Conservation (phyloP, 1,284 basidiomycete genomes). For the Thelephora terrestris region DNA sequence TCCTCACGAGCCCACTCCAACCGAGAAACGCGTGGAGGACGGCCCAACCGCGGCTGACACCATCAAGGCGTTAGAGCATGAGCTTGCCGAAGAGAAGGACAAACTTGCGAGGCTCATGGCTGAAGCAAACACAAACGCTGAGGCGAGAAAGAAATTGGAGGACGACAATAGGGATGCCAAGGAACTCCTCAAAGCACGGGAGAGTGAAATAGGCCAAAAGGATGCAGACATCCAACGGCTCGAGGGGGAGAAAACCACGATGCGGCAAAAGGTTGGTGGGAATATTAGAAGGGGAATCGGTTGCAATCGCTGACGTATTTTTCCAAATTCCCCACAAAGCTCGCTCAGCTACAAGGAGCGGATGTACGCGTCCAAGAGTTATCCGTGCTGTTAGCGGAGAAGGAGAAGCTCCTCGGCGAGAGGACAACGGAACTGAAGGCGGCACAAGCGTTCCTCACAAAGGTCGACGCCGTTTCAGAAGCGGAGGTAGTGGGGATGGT, state of each 20-base stretch:
- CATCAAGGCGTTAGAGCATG: neutral
- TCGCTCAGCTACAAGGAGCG: neutral
- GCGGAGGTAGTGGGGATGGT: conserved; percentile 37
- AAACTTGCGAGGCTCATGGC: neutral
- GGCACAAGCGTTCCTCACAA: conserved; percentile 35
- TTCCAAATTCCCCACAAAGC: neutral
- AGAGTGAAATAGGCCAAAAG: neutral
- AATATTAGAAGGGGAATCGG: neutral
- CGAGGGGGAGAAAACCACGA: neutral
- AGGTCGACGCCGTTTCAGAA: conserved; percentile 33
- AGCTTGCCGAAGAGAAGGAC: neutral
- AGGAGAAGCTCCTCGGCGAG: conserved; percentile 24
- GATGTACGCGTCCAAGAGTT: neutral
- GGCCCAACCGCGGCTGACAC: neutral
- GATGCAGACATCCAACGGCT: neutral
- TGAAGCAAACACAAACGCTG: too few species aligned
- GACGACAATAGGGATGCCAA: too few species aligned
- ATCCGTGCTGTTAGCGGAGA: neutral
- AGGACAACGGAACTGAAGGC: conserved; percentile 35
- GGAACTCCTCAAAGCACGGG: too few species aligned
- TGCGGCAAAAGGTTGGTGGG: neutral
- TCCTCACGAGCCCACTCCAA: neutral
- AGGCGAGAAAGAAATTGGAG: too few species aligned
- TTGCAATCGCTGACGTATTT: neutral
- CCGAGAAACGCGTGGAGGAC: neutral